A percentile compares a stretch with the other conserved stretches of the same genome.
phyloP scores from a whole-genome alignment of 192 early-diverging fungal species.

The Linnemannia exigua region DNA sequence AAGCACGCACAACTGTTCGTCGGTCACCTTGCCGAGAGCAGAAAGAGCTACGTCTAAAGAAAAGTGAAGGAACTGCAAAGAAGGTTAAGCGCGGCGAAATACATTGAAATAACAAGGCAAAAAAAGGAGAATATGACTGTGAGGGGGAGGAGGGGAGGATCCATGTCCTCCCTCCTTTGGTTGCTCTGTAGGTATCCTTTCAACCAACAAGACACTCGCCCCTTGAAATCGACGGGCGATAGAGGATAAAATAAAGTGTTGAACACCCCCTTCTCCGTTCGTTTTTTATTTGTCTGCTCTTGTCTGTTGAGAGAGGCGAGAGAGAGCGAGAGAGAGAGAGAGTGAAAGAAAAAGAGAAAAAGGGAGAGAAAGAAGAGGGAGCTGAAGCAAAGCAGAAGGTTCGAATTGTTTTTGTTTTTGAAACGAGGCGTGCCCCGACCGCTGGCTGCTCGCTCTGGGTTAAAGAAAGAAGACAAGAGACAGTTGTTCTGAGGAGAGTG shows the following conservation, averaged over 20 bases:
- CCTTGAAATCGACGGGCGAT: neutral
- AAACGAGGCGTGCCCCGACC: neutral
- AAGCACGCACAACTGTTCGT: neutral
- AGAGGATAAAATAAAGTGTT: too few relatives aligned
- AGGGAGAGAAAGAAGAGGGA: neutral
- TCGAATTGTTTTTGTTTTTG: constrained; percentile 1
- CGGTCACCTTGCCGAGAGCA: neutral
- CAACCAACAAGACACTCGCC: neutral
- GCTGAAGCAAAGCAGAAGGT: neutral
- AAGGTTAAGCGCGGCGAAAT: neutral
- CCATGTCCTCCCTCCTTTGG: neutral
- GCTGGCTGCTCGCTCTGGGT: neutral
- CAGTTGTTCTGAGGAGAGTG: too few relatives aligned
- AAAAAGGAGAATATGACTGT: neutral
- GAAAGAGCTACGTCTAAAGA: neutral
- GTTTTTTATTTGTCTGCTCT: neutral
- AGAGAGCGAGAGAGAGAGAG: neutral
- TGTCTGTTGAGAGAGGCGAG: too few relatives aligned
- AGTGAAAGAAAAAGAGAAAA: neutral
- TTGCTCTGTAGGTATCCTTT: neutral
- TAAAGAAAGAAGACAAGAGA: neutral
- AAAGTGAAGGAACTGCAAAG: neutral
- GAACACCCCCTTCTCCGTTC: neutral
- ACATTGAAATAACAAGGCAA: neutral
- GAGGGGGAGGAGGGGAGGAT: neutral